Evolutionary conservation across 2,329 filamentous ascomycete genomes (phyloP), one percentile per base, ranked within the genome.

Genomic region (Sphaerulina vaccinii): DNA sequence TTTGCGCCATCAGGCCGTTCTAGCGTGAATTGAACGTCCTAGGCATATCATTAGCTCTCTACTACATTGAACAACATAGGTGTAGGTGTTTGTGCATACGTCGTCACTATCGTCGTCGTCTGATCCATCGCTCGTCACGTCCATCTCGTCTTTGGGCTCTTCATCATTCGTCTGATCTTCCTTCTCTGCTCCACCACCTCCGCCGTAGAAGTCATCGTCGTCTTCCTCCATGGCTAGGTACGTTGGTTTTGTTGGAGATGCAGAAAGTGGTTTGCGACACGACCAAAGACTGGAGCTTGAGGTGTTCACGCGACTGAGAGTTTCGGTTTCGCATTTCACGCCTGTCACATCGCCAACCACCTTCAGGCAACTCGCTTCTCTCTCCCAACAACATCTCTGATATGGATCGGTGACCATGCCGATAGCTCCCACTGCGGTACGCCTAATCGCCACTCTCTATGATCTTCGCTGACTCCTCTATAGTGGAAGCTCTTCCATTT

Each of bases 401-500:
- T 19, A 68, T 68, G 65, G 64, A 55, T 51, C 57, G 59, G 40
- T 29, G 36, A 49, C 23, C 23, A 49, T 49, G 45, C 45, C 45
- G 40, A 41, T 64, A 62, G 54, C 45, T 39, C 49, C 67, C 62
- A 67, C 64, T 59, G 66, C 65, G 62, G 65, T 68, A 60, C 39
- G 56, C 13, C 15, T 8, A 15, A 21, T 11, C 13, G 8, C 36
- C 11, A n/a, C 21, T 29, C 4, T n/a, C 33, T 15, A 5, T 33
- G 15, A 38, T 7, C 33, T 1, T 35, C 16, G 36, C 43, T 52
- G 10, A 60, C 22, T 10, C 43, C 51, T 40, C 22, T 21, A 44
- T 60, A 96, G 92, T 97, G 93, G 92, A 96, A 96, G 87, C 86
- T 87, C 63, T 99, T 99, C 78, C 91, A 95, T 80, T 99, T 99